Evolutionary conservation across 257 asterid genomes (phyloP).

Genomic region (Solanum sparsipilum): DNA sequence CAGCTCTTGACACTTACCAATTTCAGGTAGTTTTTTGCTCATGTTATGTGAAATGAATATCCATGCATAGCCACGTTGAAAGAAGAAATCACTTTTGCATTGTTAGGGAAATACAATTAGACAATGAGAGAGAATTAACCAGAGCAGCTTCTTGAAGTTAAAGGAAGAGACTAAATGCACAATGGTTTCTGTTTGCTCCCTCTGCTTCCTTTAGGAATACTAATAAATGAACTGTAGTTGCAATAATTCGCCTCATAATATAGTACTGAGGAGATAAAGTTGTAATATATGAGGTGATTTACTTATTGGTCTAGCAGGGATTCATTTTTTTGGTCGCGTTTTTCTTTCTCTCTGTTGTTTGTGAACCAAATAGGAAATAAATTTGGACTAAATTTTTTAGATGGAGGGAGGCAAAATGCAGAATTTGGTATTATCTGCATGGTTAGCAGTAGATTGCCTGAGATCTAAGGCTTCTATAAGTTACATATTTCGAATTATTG

Average conservation of each 20-base stretch:
- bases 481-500: not conserved
- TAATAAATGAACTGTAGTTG: not conserved
- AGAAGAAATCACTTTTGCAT: not conserved
- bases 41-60: not conserved
- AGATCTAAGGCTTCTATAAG: not conserved
- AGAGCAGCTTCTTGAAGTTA: not conserved
- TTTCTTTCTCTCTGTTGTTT: not conserved
- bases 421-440: not conserved
- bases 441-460: not conserved
- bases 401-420: not conserved
- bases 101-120: not conserved
- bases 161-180: not conserved
- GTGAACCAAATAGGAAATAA: not conserved
- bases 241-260: not conserved
- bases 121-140: not conserved
- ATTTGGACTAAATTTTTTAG: not conserved
- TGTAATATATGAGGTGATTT: not conserved
- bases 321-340: not conserved
- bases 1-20: constrained; percentile 76
- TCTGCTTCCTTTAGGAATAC: not conserved
- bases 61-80: not conserved
- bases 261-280: not conserved
- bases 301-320: not conserved
- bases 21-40: constrained; percentile 55
- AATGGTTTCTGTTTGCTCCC: not conserved